These are phyloP conservation scores for Rosellinia necatrix DNA, from an alignment of 2,329 filamentous ascomycete species.

Conservation along the genomic window DNA sequence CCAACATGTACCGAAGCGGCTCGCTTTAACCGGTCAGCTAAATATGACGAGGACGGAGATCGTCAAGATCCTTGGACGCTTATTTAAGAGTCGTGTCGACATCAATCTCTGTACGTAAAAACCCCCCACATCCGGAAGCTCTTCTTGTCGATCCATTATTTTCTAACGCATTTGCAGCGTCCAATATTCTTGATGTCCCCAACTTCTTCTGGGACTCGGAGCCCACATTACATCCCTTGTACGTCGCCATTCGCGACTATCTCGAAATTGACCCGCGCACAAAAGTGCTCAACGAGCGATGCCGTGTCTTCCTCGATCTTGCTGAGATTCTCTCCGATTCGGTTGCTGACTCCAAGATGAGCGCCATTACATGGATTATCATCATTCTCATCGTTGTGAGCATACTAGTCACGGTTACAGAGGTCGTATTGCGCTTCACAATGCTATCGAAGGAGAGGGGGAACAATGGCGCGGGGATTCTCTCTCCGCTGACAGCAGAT, in stretches of 20 bases:
- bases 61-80: conserved; percentile 83
- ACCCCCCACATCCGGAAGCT: neutral
- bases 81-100: conserved; percentile 94
- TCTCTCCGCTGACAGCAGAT: conserved; percentile 11
- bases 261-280: conserved; percentile 96
- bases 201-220: conserved; percentile 99
- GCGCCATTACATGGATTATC: conserved; percentile 95
- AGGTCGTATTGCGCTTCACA: conserved; percentile 84
- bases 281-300: conserved; percentile 95
- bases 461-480: conserved; percentile 24
- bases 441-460: conserved; percentile 61
- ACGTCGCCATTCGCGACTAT: conserved; percentile 93
- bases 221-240: conserved; percentile 91
- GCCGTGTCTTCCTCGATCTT: conserved; percentile 92
- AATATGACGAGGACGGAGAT: conserved; percentile 93
- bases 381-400: conserved; percentile 91
- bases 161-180: conserved; percentile 59
- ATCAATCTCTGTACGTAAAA: conserved; percentile 87
- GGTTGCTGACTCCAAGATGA: conserved; percentile 94
- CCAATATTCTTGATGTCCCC: conserved; percentile 92
- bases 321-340: conserved; percentile 93
- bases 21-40: conserved; percentile 86
- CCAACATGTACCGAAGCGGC: conserved; percentile 85
- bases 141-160: conserved; percentile 24
- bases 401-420: conserved; percentile 87